Conservation (phyloP, 257 asterid species). For the Rehmannia glutinosa region DNA sequence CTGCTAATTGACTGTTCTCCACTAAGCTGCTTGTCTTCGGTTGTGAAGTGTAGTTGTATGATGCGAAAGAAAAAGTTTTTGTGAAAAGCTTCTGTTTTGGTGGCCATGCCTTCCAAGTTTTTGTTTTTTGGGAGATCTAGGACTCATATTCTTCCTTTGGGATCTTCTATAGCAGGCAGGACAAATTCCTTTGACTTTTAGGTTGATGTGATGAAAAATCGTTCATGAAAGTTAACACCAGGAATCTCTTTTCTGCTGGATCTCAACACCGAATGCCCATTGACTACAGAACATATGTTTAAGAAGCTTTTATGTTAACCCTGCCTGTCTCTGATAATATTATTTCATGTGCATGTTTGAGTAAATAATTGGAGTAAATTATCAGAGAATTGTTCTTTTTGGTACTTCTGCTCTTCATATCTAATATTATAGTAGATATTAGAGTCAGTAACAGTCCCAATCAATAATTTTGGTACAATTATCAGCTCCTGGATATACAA, state of each 20-base stretch:
- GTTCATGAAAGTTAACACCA: slow-evolving; percentile 4
- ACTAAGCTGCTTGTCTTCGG: too few species aligned
- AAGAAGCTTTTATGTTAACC: neutral
- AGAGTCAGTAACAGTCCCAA: slow-evolving; percentile 12
- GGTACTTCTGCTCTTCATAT: slow-evolving; percentile 6
- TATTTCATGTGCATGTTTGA: neutral
- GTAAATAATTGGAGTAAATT: slow-evolving; percentile 7
- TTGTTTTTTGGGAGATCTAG: neutral
- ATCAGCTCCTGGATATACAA: neutral
- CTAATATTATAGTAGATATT: neutral
- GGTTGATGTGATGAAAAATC: slow-evolving; percentile 14
- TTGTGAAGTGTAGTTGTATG: neutral
- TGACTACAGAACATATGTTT: neutral
- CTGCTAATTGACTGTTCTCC: neutral
- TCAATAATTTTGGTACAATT: neutral
- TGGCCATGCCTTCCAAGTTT: neutral
- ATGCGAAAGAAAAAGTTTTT: neutral
- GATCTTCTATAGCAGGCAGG: neutral
- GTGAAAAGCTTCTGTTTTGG: neutral
- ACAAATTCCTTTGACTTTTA: neutral
- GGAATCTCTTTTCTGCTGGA: neutral
- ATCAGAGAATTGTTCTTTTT: neutral
- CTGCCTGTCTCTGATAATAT: too few species aligned
- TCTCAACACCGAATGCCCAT: too few species aligned
- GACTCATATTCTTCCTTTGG: slow-evolving; percentile 1